Base-by-base conservation (phyloP, 257 asterid genomes). In the Solanum verrucosum region DNA sequence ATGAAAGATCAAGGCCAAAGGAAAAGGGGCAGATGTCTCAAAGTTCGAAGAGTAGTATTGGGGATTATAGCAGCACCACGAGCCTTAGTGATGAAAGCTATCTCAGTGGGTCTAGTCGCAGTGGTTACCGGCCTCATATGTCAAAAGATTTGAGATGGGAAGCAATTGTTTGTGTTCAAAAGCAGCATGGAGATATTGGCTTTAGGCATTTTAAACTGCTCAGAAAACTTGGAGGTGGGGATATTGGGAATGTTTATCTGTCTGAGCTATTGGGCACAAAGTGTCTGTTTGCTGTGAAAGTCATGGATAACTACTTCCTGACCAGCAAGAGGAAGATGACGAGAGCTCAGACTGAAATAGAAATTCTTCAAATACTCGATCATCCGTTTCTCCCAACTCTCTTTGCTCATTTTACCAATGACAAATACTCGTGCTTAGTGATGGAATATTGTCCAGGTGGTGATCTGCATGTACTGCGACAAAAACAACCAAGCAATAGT, bases 391-490 rank as follows among this genome's bases (percentile, higher is more conserved):
- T 97, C 20, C 99, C 99, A 4, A 95, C 94, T 78, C 98, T 97
- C 12, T 94, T 94, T 90, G 95, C 98, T 74, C 89, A 94, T 90
- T 87, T 97, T 14, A 98, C 94, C 20, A 89, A 97, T 9, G 95
- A 96, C 6, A 95, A 95, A 74, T 96, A 98, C 96, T 93, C 96
- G 25, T 96, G 99, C 59, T 90, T 96, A 6, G 70, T 97, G 87
- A 96, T 97, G 72, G 99, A 96, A 90, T 96, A 93, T 87, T 97
- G 99, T 89, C 98, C 99, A 90, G 99, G 98, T 88, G 99, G 99
- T 23, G 99, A 96, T 92, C 95, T 97, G 38, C 99, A 97, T 89
- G 95, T 95, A 86, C 96, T 97, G 91, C 98, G 99, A 74, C 99
- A 96, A 90, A 96, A 96, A 4, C 99, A 97, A 91, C 98, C 98